Evolutionary conservation across 345 rosid species (phyloP).

Genomic region (Eucalyptus globulus): DNA sequence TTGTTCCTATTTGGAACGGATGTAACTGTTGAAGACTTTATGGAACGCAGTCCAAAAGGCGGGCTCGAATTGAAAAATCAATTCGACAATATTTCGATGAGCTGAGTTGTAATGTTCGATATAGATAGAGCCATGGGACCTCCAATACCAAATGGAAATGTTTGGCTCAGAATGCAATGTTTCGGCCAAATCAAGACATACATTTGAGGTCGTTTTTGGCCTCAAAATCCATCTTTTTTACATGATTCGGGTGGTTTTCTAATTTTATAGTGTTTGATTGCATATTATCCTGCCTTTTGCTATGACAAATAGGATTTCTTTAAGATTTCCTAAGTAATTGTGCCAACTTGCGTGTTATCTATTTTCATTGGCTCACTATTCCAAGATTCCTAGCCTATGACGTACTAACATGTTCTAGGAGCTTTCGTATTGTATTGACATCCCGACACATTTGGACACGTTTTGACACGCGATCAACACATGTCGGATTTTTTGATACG

Average conservation of each 20-base stretch:
- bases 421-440: no score
- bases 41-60: not conserved
- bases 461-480: rapidly evolving
- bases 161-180: not conserved
- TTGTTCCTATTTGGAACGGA: not conserved
- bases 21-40: not conserved
- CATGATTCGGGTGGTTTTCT: not conserved
- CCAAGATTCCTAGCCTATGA: no score
- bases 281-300: not conserved
- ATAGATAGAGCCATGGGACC: rapidly evolving
- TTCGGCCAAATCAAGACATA: not conserved
- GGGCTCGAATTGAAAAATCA: not conserved
- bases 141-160: not conserved
- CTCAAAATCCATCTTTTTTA: not conserved
- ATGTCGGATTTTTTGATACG: rapidly evolving
- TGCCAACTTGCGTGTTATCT: not conserved
- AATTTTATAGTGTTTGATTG: not conserved
- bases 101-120: not conserved
- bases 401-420: rapidly evolving
- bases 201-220: not conserved
- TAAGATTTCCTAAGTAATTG: not conserved
- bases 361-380: not conserved
- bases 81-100: not conserved
- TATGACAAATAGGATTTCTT: not conserved
- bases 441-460: rapidly evolving